Base-by-base conservation (phyloP, 2,329 filamentous ascomycete genomes). In the Colletotrichum paranaense region DNA sequence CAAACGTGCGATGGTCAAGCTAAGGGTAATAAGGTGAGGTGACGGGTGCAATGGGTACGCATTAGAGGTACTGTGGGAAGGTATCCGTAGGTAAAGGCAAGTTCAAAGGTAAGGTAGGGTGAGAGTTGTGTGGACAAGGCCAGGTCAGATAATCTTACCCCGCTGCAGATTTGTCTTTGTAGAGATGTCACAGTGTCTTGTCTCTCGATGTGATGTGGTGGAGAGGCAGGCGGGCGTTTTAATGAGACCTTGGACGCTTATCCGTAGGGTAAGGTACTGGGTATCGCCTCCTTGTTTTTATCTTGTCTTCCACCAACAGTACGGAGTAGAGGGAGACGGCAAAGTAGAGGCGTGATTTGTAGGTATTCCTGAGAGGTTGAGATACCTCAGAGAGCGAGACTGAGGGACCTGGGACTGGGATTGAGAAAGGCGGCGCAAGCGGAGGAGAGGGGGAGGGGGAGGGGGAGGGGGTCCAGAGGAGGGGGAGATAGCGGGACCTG, bases 161-260 rank as follows among this genome's bases (percentile, higher is more conserved):
- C 60, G 60, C 60, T 63, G 46, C 60, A 63, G 60, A 63, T 52
- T 63, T 16, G 60, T 55, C 42, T 38, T 35, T 72, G 65, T 59
- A 28, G n/a, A 30, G 60, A 49, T 63, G 28, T 49, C 42, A 49
- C 42, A 49, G 42, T 49, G 42, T 49, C 24, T 26, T 49, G 42
- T 49, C 24, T 26, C 14, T 26, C 24, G 55, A 57, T 57, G 55
- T 26, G 55, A 57, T 57, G 30, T 16, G 55, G 24, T 26, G 55
- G 55, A 57, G 12, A 57, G 19, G 14, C 24, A 57, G 55, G 9
- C 24, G 55, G 42, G 42, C 42, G 42, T 49, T 49, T 19, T 49
- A 46, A 19, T 49, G 19, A 49, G 42, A 19, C 42, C 42, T 49
- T 49, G 32, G 32, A 35, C 32, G 32, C 32, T 35, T 35, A 35